phyloP scores from a whole-genome alignment of 1,139 yeast genomes.

The Hemisphaericaspora subhashii region DNA sequence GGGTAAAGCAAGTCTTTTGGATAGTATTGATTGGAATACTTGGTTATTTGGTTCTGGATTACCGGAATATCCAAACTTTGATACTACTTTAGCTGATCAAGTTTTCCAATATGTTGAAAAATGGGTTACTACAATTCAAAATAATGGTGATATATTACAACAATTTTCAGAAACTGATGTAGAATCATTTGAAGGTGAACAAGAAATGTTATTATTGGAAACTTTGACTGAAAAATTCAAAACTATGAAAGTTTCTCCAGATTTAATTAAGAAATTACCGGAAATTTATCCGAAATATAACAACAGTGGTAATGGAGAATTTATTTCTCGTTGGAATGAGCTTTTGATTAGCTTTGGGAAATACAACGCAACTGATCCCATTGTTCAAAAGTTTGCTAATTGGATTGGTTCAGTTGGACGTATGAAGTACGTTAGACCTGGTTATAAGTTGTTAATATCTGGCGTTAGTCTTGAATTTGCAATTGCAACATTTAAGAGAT shows the following conservation, averaged over 20 bases:
- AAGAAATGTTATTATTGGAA: slow-evolving; percentile 36
- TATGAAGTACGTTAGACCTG: slow-evolving; percentile 47
- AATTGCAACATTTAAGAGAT: slow-evolving; percentile 24
- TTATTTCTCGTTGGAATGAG: slow-evolving; percentile 32
- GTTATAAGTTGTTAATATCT: slow-evolving; percentile 31
- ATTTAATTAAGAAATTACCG: slow-evolving; percentile 21
- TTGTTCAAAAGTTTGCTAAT: slow-evolving; percentile 26
- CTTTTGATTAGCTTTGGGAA: slow-evolving; percentile 31
- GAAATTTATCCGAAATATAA: slow-evolving; percentile 27
- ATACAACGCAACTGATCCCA: slow-evolving; percentile 17
- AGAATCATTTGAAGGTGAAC: slow-evolving; percentile 30
- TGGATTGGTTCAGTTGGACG: slow-evolving; percentile 47
- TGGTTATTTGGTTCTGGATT: slow-evolving; percentile 34
- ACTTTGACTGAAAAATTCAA: slow-evolving; percentile 27
- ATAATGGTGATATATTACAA: slow-evolving; percentile 6
- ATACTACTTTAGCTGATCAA: slow-evolving; percentile 32
- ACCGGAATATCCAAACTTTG: slow-evolving; percentile 32
- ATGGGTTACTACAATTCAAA: slow-evolving; percentile 22
- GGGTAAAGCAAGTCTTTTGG: slow-evolving; percentile 20
- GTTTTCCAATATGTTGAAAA: slow-evolving; percentile 27
- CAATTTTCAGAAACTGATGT: slow-evolving; percentile 25
- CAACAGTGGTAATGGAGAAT: slow-evolving; percentile 32
- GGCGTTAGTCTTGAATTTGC: slow-evolving; percentile 34
- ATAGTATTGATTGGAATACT: slow-evolving; percentile 25
- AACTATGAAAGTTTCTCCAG: slow-evolving; percentile 14